These are phyloP conservation scores for Emericellopsis atlantica DNA, from an alignment of 2,329 filamentous ascomycete genomes.

Conservation along the genomic window DNA sequence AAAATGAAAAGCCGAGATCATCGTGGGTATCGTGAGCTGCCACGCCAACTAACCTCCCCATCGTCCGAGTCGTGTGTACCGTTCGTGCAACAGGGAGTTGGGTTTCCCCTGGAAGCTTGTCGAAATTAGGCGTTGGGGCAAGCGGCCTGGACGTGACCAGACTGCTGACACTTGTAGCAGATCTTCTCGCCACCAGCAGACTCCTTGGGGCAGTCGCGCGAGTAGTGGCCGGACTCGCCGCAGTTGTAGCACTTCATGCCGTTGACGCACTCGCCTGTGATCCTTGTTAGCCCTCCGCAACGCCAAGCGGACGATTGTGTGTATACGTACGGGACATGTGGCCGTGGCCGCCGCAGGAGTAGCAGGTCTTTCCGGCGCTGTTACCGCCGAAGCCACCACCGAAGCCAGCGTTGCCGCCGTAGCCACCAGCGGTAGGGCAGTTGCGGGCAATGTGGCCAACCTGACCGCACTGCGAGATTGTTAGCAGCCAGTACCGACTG, in stretches of 20 bases:
- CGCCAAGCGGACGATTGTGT: not conserved
- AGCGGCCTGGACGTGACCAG: constrained; percentile 82
- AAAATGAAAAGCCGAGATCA: constrained; percentile 9
- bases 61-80: constrained; percentile 1
- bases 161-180: constrained; percentile 89
- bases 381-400: constrained; percentile 34
- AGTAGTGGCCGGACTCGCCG: constrained; percentile 84
- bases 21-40: constrained; percentile 30
- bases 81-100: constrained; percentile 4
- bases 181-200: constrained; percentile 79
- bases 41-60: constrained; percentile 22
- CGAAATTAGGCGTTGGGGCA: constrained; percentile 66
- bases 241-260: constrained; percentile 99
- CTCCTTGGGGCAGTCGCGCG: constrained; percentile 91
- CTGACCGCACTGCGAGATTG: constrained; percentile 59
- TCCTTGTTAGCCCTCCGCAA: constrained; percentile 7
- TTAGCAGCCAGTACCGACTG: not conserved
- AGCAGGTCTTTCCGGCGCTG: constrained; percentile 73
- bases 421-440: constrained; percentile 54
- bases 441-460: constrained; percentile 92
- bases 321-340: constrained; percentile 74
- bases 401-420: constrained; percentile 33
- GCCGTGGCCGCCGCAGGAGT: constrained; percentile 92
- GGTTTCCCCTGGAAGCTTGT: constrained; percentile 6
- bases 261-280: constrained; percentile 79